Conservation (phyloP, 2,329 filamentous ascomycete species). For the Helminthosporium solani region DNA sequence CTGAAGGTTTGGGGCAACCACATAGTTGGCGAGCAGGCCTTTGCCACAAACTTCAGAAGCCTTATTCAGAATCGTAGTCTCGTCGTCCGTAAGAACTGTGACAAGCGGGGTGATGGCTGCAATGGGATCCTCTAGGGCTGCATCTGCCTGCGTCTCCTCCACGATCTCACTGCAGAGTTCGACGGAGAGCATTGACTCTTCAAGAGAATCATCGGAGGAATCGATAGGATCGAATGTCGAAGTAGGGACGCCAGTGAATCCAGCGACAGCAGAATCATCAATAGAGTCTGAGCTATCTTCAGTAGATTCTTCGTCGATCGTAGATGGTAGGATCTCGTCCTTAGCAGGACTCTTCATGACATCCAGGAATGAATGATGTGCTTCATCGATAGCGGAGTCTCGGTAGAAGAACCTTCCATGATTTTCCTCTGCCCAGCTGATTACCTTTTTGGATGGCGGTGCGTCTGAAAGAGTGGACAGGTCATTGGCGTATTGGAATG, state of each 20-base stretch:
- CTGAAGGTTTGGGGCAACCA: constrained; percentile 22
- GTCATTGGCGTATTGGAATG: constrained; percentile 15
- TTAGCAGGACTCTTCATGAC: not conserved
- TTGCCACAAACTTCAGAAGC: constrained; percentile 16
- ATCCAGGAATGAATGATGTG: not conserved
- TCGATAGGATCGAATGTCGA: constrained; percentile 9
- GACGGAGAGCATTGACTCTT: constrained; percentile 20
- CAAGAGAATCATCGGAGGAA: constrained; percentile 17
- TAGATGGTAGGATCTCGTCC: not conserved
- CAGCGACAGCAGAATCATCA: constrained; percentile 2
- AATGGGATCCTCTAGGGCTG: not conserved
- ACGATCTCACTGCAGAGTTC: constrained; percentile 20
- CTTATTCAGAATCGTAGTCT: constrained; percentile 15
- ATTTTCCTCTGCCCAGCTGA: constrained; percentile 17
- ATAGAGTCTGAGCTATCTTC: not conserved
- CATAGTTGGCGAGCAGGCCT: constrained; percentile 4
- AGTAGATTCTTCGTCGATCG: not conserved
- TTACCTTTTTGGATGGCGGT: constrained; percentile 6
- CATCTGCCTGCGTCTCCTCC: not conserved
- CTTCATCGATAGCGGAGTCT: not conserved
- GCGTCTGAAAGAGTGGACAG: constrained; percentile 19
- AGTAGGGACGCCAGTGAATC: constrained; percentile 14
- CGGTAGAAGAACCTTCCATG: constrained; percentile 6
- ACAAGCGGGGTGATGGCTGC: constrained; percentile 19
- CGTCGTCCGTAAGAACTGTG: constrained; percentile 16